A percentile compares a stretch with the other conserved stretches of the same genome.
phyloP scores from a whole-genome alignment of 2,329 filamentous ascomycete species.

The Apiospora rasikravindrae region DNA sequence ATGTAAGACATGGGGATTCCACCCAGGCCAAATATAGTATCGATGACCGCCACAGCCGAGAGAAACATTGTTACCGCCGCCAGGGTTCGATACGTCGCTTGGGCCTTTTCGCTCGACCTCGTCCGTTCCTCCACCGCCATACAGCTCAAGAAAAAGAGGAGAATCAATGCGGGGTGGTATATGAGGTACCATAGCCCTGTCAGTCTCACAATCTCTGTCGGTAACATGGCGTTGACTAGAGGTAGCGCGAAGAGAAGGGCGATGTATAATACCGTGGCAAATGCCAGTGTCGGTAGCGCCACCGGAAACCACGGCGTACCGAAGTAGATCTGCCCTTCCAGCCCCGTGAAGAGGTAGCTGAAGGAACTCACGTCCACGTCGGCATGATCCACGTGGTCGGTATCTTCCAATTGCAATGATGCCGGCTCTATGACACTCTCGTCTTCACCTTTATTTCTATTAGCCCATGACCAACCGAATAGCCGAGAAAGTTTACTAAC shows the following conservation, averaged over 20 bases:
- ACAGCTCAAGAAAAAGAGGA: constrained; percentile 31
- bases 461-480: not conserved
- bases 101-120: constrained; percentile 23
- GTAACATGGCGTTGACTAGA: constrained; percentile 26
- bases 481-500: not conserved
- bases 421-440: not conserved
- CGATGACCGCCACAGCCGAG: constrained; percentile 29
- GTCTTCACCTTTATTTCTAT: not conserved
- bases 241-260: constrained; percentile 29
- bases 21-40: constrained; percentile 33
- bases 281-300: not conserved
- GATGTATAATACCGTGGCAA: constrained; percentile 26
- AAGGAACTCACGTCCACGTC: constrained; percentile 9
- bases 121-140: constrained; percentile 34
- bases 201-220: constrained; percentile 26
- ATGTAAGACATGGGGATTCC: constrained; percentile 36
- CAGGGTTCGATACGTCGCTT: constrained; percentile 26
- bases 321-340: constrained; percentile 16
- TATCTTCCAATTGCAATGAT: not conserved
- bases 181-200: constrained; percentile 31
- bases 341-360: constrained; percentile 6
- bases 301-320: constrained; percentile 6
- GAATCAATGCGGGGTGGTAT: constrained; percentile 31
- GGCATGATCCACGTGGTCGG: not conserved
- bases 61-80: constrained; percentile 24